A percentile compares a stretch with the other conserved stretches of the same genome.
phyloP scores from a whole-genome alignment of 495 filamentous ascomycete species.

The Podospora appendiculata region DNA sequence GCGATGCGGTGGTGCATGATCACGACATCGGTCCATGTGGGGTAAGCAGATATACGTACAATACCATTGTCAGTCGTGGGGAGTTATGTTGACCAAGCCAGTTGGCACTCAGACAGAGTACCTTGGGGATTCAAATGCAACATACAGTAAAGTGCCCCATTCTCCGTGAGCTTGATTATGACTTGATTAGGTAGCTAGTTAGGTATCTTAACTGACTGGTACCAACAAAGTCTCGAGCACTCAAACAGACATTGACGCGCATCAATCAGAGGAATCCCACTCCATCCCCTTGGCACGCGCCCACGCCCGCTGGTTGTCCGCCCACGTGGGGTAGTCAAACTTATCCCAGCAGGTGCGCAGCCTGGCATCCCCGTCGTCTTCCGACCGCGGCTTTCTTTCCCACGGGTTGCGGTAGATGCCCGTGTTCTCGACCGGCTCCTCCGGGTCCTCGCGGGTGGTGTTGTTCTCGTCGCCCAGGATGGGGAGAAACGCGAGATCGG shows the following conservation, averaged over 20 bases:
- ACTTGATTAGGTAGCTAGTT: too few species aligned
- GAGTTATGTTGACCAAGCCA: too few species aligned
- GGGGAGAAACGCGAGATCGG: slow-evolving; percentile 3
- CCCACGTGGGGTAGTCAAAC: neutral
- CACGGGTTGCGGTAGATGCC: slow-evolving; percentile 14
- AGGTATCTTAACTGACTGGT: too few species aligned
- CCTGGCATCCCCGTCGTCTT: neutral
- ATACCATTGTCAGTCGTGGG: too few species aligned
- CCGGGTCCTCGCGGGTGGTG: slow-evolving; percentile 7
- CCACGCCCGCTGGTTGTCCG: neutral
- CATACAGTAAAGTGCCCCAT: too few species aligned
- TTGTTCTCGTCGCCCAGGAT: slow-evolving; percentile 6
- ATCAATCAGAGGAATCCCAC: too few species aligned
- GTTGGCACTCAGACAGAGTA: too few species aligned
- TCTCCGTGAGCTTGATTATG: too few species aligned
- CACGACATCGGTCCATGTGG: neutral
- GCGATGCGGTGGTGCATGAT: neutral
- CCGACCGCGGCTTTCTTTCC: slow-evolving; percentile 1
- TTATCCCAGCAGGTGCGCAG: neutral
- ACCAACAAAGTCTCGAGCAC: too few species aligned
- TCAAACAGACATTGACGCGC: too few species aligned
- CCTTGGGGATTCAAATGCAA: too few species aligned
- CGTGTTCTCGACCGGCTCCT: slow-evolving; percentile 6
- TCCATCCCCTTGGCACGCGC: neutral
- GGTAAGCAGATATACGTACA: too few species aligned